Base-by-base conservation (phyloP, 257 asterid genomes). In the Leonotis leonurus region DNA sequence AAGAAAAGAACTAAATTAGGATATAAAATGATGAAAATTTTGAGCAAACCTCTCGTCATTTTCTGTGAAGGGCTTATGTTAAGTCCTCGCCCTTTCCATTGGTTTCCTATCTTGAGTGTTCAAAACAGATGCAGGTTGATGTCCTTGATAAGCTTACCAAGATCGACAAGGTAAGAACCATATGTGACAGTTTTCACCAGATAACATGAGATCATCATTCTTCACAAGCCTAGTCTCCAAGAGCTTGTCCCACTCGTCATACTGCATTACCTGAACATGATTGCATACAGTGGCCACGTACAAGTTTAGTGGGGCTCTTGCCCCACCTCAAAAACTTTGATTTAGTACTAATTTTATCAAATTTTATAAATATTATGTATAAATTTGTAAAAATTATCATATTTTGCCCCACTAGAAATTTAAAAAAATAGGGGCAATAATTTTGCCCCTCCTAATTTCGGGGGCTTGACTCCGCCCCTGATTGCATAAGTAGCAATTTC, bases 61-160 rank as follows among this genome's bases (percentile, higher is more conserved):
- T 78, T 92, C 46, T 80, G 85, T 18, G 97, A 93, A 41, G 97
- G 99, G 70, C 97, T 89, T 65, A 80, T 71, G 68, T 68, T 77
- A 70, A 74, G 65, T 68, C 40, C 35, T 25, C 60, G 63, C 56
- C 72, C 75, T 69, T 73, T 81, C 49, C 52, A 64, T 60, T 46
- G 86, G 75, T 74, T 64, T 89, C 80, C 69, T 81, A 56, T 70
- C 88, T 81, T 70, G 71, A 29, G 54, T 51, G 45, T 55, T 73
- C 56, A 54, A 35, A 35, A 54, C 58, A 43, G 81, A 53, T 27
- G 65, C 40, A 27, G 79, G 75, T 59, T 83, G 77, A 32, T 68
- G 68, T 61, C 74, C 83, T 49, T 85, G 82, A 44, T 79, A 75
- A 36, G 78, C 70, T 89, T 95, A 39, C 89, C 97, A 73, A 87